Percentiles rank a stretch among this genome's conserved stretches.
phyloP scores from a whole-genome alignment of 192 early-diverging fungal genomes.

The Linnemannia zychae region DNA sequence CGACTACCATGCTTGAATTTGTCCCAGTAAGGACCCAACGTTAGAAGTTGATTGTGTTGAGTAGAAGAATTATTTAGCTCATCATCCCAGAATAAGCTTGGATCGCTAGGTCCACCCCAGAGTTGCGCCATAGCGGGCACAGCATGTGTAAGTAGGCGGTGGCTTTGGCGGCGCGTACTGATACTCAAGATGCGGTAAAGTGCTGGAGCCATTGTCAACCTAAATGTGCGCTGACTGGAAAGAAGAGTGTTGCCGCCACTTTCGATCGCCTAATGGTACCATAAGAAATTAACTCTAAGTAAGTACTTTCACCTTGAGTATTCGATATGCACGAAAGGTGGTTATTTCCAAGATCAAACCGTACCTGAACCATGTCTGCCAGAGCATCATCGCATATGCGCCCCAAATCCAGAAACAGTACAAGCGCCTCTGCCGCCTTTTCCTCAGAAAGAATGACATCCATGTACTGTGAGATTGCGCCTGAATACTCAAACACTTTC shows the following conservation, averaged over 20 bases:
- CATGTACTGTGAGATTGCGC: too few relatives aligned
- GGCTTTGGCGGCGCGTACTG: constrained; percentile 24
- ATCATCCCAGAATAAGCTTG: constrained; percentile 17
- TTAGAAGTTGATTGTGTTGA: background rate
- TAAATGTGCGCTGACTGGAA: background rate
- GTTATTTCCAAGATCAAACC: background rate
- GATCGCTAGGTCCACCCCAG: constrained; percentile 4
- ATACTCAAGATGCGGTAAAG: constrained; percentile 37
- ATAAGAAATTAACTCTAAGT: background rate
- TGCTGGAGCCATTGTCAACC: background rate
- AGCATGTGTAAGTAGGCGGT: constrained; percentile 23
- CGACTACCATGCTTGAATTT: background rate
- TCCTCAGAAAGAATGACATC: background rate
- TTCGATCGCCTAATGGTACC: background rate
- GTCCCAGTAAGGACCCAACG: constrained; percentile 28
- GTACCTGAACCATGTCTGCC: constrained; percentile 20
- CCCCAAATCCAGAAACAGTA: constrained; percentile 9
- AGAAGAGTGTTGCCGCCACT: background rate
- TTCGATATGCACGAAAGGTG: too few relatives aligned
- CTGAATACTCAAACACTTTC: constrained; percentile 3
- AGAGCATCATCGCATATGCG: constrained; percentile 34
- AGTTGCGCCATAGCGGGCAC: constrained; percentile 11
- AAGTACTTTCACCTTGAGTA: too few relatives aligned
- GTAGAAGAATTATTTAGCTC: background rate
- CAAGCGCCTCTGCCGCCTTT: background rate